Conservation (phyloP, 495 filamentous ascomycete species). For the Trichoderma gamsii region DNA sequence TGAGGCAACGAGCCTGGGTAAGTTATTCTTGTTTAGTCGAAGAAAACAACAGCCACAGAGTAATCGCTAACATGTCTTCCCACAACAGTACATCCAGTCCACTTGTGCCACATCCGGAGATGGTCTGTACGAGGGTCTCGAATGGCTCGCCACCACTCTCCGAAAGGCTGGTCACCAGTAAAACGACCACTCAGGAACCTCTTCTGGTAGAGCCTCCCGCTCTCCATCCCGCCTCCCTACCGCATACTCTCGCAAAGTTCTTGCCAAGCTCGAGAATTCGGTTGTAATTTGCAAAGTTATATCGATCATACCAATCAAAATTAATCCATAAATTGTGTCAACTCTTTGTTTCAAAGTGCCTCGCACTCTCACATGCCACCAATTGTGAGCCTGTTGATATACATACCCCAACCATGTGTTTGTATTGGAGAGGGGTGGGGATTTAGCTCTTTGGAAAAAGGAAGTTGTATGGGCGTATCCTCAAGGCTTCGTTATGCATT, state of each 20-base stretch:
- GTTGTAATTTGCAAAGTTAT: slow-evolving; percentile 41
- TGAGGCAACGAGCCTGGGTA: slow-evolving; percentile 98
- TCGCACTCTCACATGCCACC: slow-evolving; percentile 14
- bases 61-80: slow-evolving; percentile 22
- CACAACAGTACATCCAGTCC: slow-evolving; percentile 90
- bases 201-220: slow-evolving; percentile 20
- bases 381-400: slow-evolving; percentile 7
- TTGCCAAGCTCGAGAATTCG: slow-evolving; percentile 34
- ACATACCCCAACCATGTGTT: background rate
- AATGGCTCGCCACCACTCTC: slow-evolving; percentile 96
- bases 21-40: slow-evolving; percentile 34
- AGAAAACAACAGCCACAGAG: background rate
- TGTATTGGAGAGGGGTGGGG: background rate
- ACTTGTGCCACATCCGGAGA: slow-evolving; percentile 99
- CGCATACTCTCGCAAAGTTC: slow-evolving; percentile 25
- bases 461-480: slow-evolving; percentile 1
- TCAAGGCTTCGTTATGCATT: background rate
- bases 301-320: slow-evolving; percentile 39
- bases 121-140: slow-evolving; percentile 98
- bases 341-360: slow-evolving; percentile 4
- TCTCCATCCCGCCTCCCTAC: slow-evolving; percentile 14
- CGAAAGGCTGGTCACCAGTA: slow-evolving; percentile 85
- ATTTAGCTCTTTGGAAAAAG: slow-evolving; percentile 1
- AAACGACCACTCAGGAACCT: slow-evolving; percentile 25
- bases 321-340: slow-evolving; percentile 16